phyloP scores from a whole-genome alignment of 2,329 filamentous ascomycete species.

The Fusarium camptoceras region DNA sequence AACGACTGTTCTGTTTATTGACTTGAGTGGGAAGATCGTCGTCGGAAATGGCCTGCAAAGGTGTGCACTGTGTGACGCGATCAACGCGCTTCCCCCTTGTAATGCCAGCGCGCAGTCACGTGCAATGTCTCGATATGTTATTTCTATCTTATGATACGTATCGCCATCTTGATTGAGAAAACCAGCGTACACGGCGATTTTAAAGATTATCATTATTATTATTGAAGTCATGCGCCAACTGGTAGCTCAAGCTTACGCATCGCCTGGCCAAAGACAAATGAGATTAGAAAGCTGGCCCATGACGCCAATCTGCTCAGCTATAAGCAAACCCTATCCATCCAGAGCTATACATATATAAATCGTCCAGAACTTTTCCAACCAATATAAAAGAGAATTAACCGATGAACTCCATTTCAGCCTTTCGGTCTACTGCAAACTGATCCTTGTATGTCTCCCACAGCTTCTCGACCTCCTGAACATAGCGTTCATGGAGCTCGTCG shows the following conservation, averaged over 20 bases:
- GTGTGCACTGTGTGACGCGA: constrained; percentile 33
- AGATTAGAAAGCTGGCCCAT: constrained; percentile 9
- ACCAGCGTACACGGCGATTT: background rate
- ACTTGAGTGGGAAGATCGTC: background rate
- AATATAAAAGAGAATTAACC: constrained; percentile 54
- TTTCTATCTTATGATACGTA: too few relatives aligned
- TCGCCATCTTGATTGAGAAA: background rate
- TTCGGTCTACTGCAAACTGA: constrained; percentile 72
- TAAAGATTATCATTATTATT: background rate
- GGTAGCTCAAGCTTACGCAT: background rate
- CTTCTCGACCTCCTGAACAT: constrained; percentile 78
- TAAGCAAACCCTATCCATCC: background rate
- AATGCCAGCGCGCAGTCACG: constrained; percentile 41
- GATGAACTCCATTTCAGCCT: constrained; percentile 75
- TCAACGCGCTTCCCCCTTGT: constrained; percentile 34
- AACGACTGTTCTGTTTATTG: background rate
- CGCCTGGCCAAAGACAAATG: background rate
- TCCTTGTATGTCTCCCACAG: constrained; percentile 85
- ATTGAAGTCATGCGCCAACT: background rate
- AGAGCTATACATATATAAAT: background rate
- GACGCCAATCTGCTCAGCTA: constrained; percentile 2
- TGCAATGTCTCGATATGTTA: constrained; percentile 8
- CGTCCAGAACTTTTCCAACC: background rate
- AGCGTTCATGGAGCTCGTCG: constrained; percentile 81
- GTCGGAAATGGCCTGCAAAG: background rate